phyloP scores from a whole-genome alignment of 1,139 yeast species.

The Meyerozyma athensensis region DNA sequence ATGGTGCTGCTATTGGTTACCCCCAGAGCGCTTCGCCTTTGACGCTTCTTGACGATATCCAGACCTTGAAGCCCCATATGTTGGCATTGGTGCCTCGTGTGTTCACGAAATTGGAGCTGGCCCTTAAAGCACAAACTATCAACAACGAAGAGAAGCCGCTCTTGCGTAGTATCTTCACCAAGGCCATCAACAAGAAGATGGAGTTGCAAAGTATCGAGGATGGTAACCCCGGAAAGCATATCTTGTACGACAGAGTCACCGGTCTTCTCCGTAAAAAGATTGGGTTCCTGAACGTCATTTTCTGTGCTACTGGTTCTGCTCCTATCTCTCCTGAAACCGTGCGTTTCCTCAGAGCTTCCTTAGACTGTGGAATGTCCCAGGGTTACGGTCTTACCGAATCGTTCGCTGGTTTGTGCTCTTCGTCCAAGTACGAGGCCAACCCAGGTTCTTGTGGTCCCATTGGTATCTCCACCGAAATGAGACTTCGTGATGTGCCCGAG shows the following conservation, averaged over 20 bases:
- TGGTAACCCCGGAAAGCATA: conserved; percentile 25
- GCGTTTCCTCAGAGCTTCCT: conserved; percentile 35
- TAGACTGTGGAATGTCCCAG: conserved; percentile 36
- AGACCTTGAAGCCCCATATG: conserved; percentile 26
- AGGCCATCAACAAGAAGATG: conserved; percentile 29
- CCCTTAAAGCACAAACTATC: conserved; percentile 18
- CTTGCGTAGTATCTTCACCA: conserved; percentile 21
- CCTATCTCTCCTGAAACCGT: conserved; percentile 41
- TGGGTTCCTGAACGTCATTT: conserved; percentile 30
- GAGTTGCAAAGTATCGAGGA: conserved; percentile 26
- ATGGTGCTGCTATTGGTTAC: conserved; percentile 36
- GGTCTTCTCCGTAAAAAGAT: conserved; percentile 27
- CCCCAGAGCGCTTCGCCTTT: conserved; percentile 43
- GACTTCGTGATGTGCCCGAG: conserved; percentile 61
- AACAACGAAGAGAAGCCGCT: conserved; percentile 23
- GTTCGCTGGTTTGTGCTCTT: conserved; percentile 36
- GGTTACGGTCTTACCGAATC: conserved; percentile 47
- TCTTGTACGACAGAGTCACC: conserved; percentile 27
- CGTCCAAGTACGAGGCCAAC: conserved; percentile 26
- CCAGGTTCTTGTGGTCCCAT: conserved; percentile 48
- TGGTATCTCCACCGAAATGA: conserved; percentile 49
- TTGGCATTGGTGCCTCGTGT: conserved; percentile 22
- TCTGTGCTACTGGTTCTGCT: conserved; percentile 37
- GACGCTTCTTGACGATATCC: conserved; percentile 36
- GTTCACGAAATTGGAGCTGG: conserved; percentile 20